Evolutionary conservation across 176 grass and related monocot genomes (phyloP), one percentile per base, ranked within the genome.

Genomic region (Hyparrhenia diplandra): DNA sequence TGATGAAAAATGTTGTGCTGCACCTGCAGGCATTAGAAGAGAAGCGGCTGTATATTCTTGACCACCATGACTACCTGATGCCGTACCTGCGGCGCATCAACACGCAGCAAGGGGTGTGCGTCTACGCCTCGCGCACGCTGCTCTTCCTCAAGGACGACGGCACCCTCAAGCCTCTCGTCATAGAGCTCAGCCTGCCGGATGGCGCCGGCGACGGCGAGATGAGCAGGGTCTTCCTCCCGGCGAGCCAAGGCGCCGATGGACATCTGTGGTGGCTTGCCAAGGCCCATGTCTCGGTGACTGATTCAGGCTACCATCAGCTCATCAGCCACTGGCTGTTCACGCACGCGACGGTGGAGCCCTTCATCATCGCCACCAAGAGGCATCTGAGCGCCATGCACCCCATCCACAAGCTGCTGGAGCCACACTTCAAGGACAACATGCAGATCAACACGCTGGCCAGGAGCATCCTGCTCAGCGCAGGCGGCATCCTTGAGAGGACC

Each of bases 21-120:
- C n/a, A n/a, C n/a, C n/a, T 27, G 79, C 79, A 98, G 95, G 96
- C 92, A 11, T 18, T 93, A 67, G 13, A n/a, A 0, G 20, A 84
- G 11, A 82, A 85, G 0, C 88, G 88, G 83, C 46, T 99, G 27
- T 95, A 91, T 42, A 86, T 95, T 13, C 82, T 99, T 10, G 92
- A 99, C 69, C 96, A 99, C 76, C 96, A 99, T 4, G 92, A 95
- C 90, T 99, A 99, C 75, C 73, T 99, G 67, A 93, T 99, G 88
- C 85, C 88, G 1, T 93, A 95, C 82, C 84, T 99, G 58, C 72
- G 65, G 51, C 92, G 82, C 54, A 99, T 99, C 45, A 95, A 93
- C 71, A 69, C 55, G 46, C 87, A 85, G 45, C n/a, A 11, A 25
- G 87, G 83, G 21, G 70, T 93, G 57, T 91, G 92, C 88, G 36